Evolutionary conservation across 257 asterid genomes (phyloP), one percentile per base, ranked within the genome.

Genomic region (Oldenlandia corymbosa): DNA sequence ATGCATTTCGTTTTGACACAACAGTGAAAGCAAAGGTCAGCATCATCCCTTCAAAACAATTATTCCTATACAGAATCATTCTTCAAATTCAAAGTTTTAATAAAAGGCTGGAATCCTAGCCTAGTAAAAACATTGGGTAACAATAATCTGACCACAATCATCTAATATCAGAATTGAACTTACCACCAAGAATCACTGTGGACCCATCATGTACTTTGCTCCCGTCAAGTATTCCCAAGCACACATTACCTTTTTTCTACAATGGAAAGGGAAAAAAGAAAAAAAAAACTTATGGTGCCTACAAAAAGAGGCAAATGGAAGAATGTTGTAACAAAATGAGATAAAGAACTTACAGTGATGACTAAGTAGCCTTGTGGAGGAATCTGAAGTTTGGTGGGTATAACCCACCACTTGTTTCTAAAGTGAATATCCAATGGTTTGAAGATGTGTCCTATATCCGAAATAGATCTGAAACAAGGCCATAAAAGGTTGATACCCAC

Each of bases 151-250:
- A 48, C 58, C 64, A 23, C 24, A 42, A n/a, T 30, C 17, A 12
- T 12, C 10, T 39, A 32, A 14, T 26, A 24, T 20, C 41, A 4
- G 32, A 45, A 57, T 49, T 49, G 52, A 26, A 17, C 79, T 48
- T 85, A 85, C 95, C 90, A 83, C 95, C 95, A 56, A 87, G 85
- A 68, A 87, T 83, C 59, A 83, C 60, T 45, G 78, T 72, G 24
- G 88, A 79, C 53, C 75, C 88, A n/a, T 83, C 86, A 27, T 77
- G 84, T 16, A 87, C 74, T 5, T 81, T 58, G 63, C 82, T 75
- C 66, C 86, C 93, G 50, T 87, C 83, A n/a, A 87, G 82, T 42
- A 87, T 81, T 67, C 95, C 95, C 74, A 87, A 78, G 78, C 95
- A 87, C 46, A 87, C 79, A 24, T 81, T 81, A 11, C 95, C 93